Conservation (phyloP, 768 basidiomycete species). For the Collybiopsis confluens region DNA sequence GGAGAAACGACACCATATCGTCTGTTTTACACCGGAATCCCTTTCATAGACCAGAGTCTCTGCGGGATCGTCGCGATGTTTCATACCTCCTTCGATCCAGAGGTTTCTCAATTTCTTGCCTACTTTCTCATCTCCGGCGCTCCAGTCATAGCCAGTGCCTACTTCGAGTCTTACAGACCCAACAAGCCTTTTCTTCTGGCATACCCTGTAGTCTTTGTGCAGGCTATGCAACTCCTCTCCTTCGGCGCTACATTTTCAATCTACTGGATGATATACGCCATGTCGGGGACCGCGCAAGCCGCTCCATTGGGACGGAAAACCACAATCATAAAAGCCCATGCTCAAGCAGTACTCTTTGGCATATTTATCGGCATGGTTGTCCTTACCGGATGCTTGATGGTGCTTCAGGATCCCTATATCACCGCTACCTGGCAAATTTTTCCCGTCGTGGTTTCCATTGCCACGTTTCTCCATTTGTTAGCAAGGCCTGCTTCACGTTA, state of each 20-base stretch:
- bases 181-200: conserved; percentile 31
- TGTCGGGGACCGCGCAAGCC: conserved; percentile 29
- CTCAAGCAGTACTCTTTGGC: conserved; percentile 50
- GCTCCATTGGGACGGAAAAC: conserved; percentile 10
- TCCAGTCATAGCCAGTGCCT: conserved; percentile 33
- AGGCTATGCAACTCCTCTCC: conserved; percentile 38
- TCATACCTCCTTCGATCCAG: conserved; percentile 32
- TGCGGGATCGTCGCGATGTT: conserved; percentile 47
- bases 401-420: conserved; percentile 34
- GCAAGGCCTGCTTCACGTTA: conserved; percentile 31
- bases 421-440: conserved; percentile 55
- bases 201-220: conserved; percentile 36
- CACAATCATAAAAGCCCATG: conserved; percentile 39
- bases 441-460: conserved; percentile 43
- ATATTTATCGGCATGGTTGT: conserved; percentile 39
- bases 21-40: conserved; percentile 34
- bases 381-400: conserved; percentile 43
- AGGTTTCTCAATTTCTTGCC: conserved; percentile 25
- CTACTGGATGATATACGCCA: conserved; percentile 44
- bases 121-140: conserved; percentile 33
- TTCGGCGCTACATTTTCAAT: conserved; percentile 41
- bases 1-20: conserved; percentile 24
- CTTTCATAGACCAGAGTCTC: conserved; percentile 31
- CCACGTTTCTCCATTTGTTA: conserved; percentile 32
- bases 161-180: conserved; percentile 40